Conservation (phyloP, 345 rosid species). For the Barbarea vulgaris region DNA sequence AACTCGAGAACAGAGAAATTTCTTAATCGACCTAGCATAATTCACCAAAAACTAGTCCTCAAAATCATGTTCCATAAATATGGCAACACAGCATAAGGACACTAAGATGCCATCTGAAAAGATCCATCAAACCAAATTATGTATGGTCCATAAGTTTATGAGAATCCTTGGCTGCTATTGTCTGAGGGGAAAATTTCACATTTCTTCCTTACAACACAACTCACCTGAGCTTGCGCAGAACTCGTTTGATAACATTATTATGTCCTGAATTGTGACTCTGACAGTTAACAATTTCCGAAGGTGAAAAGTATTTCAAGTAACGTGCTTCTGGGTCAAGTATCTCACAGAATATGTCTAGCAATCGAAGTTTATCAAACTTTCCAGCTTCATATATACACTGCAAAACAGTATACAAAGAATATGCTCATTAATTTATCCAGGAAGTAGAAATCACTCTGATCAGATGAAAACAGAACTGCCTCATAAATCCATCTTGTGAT, state of each 20-base stretch:
- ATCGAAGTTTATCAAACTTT: constrained; percentile 55
- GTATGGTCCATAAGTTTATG: constrained; percentile 4
- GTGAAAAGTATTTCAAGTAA: constrained; percentile 43
- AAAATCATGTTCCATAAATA: constrained; percentile 8
- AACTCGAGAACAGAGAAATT: constrained; percentile 6
- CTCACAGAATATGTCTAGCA: constrained; percentile 85
- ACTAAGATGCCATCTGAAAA: constrained; percentile 15
- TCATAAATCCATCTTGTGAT: neutral
- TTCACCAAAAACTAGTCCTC: constrained; percentile 16
- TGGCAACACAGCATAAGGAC: constrained; percentile 7
- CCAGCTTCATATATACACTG: constrained; percentile 84
- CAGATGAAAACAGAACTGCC: constrained; percentile 5
- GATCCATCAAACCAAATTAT: neutral
- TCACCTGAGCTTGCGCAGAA: constrained; percentile 71
- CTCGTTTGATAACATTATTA: constrained; percentile 50
- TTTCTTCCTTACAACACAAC: constrained; percentile 28
- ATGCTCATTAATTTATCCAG: constrained; percentile 12
- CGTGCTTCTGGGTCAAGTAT: constrained; percentile 72
- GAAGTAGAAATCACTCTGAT: constrained; percentile 27
- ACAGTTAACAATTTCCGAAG: constrained; percentile 31
- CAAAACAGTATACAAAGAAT: constrained; percentile 28
- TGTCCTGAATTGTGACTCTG: constrained; percentile 37
- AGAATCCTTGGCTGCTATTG: neutral
- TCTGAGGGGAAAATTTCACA: constrained; percentile 12
- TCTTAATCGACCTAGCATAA: constrained; percentile 2